phyloP scores from a whole-genome alignment of 352 stramenopile genomes.

The Phytophthora sojae region DNA sequence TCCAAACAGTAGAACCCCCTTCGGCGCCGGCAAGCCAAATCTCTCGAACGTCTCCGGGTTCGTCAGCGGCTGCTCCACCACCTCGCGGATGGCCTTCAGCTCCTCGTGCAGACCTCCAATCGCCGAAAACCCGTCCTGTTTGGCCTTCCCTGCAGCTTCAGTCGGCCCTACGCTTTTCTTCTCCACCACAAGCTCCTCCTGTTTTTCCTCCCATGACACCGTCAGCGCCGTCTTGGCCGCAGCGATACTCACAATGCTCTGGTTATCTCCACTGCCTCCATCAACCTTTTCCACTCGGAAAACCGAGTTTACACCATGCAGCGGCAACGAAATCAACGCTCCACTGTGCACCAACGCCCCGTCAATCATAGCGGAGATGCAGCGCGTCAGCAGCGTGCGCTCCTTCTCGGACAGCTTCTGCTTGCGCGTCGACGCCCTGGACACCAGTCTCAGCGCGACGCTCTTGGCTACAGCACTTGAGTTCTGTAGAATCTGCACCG shows the following conservation, averaged over 20 bases:
- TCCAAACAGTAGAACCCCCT: conserved; percentile 96
- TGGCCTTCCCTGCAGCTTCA: neutral
- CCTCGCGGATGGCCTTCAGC: conserved; percentile 94
- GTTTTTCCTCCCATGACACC: conserved; percentile 30
- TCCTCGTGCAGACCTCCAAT: conserved; percentile 94
- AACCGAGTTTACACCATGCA: conserved; percentile 66
- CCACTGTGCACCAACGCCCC: conserved; percentile 61
- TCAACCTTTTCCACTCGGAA: conserved; percentile 54
- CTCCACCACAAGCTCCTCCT: conserved; percentile 1
- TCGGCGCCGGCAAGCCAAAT: conserved; percentile 95
- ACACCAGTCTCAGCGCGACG: conserved; percentile 50
- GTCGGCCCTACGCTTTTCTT: neutral
- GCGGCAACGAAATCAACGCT: conserved; percentile 62
- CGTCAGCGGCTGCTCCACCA: conserved; percentile 96
- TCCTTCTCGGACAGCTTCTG: conserved; percentile 65
- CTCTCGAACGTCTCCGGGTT: conserved; percentile 94
- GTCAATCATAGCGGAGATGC: conserved; percentile 72
- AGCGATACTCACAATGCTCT: conserved; percentile 32
- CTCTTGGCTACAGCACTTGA: conserved; percentile 25
- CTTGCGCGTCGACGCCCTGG: conserved; percentile 30
- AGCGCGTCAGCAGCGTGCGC: conserved; percentile 54
- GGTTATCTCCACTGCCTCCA: conserved; percentile 3
- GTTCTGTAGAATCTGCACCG: conserved; percentile 37
- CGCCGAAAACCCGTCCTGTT: conserved; percentile 59
- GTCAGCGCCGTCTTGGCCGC: conserved; percentile 40